Base-by-base conservation (phyloP, 2,329 filamentous ascomycete species). In the Pyricularia sp. region DNA sequence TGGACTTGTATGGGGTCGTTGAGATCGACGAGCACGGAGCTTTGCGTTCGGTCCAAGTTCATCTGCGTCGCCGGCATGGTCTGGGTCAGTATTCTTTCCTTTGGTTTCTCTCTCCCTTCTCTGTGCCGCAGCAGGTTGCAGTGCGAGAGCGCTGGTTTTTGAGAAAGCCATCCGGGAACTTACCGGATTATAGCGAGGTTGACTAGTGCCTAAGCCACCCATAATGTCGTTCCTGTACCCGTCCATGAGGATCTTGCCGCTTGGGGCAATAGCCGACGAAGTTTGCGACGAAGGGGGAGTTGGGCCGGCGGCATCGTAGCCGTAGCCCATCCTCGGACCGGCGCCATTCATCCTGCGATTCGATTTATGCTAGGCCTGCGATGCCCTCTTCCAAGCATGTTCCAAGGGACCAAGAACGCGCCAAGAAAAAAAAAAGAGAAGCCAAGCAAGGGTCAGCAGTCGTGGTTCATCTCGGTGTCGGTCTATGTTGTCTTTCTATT, bases 1-100 rank as follows among this genome's bases (percentile, higher is more conserved):
- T 97, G 96, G 74, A 96, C 87, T 70, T 92, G 89, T 60, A 99
- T 89, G 66, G 81, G 84, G 74, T 90, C 89, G 68, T 85, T 84
- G 64, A 88, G 78, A 70, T 88, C 84, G 69, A 87, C 80, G 12
- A 83, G 78, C 4, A 76, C 76, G 24, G 84, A 84, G 70, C 80
- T 86, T 68, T 83, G 82, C 12, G 80, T 78, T 63, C 80, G 79
- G 33, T 78, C 75, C 49, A 76, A 67, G 70, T 83, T 85, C 72
- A 79, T 74, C 84, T 85, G 68, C 40, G 66, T 31, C 59, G 49
- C 40, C 40, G 19, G 19, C 40, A 49, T 49, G 40, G 19, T 44
- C 35, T 44, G 35, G 35, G 16, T 49, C 19, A 49, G 40, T 49
- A n/a, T 49, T 49, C 7, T n/a, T 49, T n/a, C 8, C 13, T 40